Evolutionary conservation across 2,329 filamentous ascomycete genomes (phyloP), one percentile per base, ranked within the genome.

Genomic region (Diplodia seriata): DNA sequence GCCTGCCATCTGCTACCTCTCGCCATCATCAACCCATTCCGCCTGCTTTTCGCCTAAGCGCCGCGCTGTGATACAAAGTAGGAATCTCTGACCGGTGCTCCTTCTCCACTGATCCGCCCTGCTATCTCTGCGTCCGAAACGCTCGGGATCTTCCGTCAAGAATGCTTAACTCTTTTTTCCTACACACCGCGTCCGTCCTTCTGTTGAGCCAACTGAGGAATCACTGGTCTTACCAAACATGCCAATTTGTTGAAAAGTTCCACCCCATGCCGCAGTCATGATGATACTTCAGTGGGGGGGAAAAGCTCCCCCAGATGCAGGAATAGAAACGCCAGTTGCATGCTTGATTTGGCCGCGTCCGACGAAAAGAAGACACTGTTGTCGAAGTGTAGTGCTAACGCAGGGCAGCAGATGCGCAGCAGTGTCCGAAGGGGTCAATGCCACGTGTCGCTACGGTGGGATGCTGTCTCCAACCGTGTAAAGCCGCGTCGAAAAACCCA

Each of bases 11-110:
- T 33, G 23, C 43, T 63, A 51, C 29, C 43, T 51, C 36, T 29
- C 47, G 23, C 59, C 59, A 38, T 12, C 29, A 50, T 57, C 53
- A 53, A 57, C 53, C 29, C 38, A 36, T 66, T 57, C 64, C 53
- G 36, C 38, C 38, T 31, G 40, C 50, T 57, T 66, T 57, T 66
- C 53, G 64, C 64, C 64, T 55, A 57, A 57, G 64, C 64, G 64
- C 64, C 64, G 64, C 53, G 64, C 64, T 66, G 64, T 66, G 50
- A 63, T 63, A 63, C 59, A 63, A 63, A 51, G 59, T 49, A 51
- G 59, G 59, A 51, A 63, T 63, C 47, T 50, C 31, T 63, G 59
- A 63, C 59, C 59, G 59, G 59, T 51, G 29, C 59, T 47, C 23
- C 50, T 31, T 31, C 59, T 51, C 40, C 31, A 49, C 43, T 33